phyloP scores from a whole-genome alignment of 176 grass and related monocot genomes.

The Oryza longistaminata region DNA sequence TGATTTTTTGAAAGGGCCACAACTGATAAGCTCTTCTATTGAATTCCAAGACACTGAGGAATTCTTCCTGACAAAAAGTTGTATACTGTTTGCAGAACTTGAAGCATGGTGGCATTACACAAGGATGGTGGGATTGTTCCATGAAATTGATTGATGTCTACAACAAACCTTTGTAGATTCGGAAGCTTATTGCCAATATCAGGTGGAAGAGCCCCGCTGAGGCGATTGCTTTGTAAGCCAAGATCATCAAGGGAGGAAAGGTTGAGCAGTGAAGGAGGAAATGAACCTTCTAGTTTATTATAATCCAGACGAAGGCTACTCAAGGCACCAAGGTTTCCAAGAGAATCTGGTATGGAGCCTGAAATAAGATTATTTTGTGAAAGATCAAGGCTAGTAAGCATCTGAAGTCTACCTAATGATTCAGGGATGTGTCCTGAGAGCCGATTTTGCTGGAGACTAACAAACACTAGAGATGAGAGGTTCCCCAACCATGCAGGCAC shows the following conservation, averaged over 20 bases:
- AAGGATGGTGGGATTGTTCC: slow-evolving; percentile 18
- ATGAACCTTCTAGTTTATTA: slow-evolving; percentile 12
- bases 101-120: slow-evolving; percentile 39
- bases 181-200: slow-evolving; percentile 11
- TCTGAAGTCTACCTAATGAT: slow-evolving; percentile 17
- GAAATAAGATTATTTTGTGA: slow-evolving; percentile 17
- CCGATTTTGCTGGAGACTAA: slow-evolving; percentile 20
- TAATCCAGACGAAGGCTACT: background rate
- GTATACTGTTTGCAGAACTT: background rate
- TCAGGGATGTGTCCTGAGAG: slow-evolving; percentile 15
- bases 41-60: slow-evolving; percentile 22
- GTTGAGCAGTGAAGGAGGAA: slow-evolving; percentile 17
- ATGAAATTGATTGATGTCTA: slow-evolving; percentile 30
- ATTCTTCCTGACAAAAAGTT: slow-evolving; percentile 34
- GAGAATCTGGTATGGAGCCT: slow-evolving; percentile 15
- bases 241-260: slow-evolving; percentile 12
- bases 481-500: slow-evolving; percentile 30
- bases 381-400: background rate
- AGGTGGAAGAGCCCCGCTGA: slow-evolving; percentile 12
- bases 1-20: slow-evolving; percentile 9
- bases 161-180: background rate
- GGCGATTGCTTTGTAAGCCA: background rate
- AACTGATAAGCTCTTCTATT: background rate
- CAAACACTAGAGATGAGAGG: background rate
- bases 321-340: slow-evolving; percentile 14